Base-by-base conservation (phyloP, 2,329 filamentous ascomycete species). In the Hymenoscyphus salicellus region DNA sequence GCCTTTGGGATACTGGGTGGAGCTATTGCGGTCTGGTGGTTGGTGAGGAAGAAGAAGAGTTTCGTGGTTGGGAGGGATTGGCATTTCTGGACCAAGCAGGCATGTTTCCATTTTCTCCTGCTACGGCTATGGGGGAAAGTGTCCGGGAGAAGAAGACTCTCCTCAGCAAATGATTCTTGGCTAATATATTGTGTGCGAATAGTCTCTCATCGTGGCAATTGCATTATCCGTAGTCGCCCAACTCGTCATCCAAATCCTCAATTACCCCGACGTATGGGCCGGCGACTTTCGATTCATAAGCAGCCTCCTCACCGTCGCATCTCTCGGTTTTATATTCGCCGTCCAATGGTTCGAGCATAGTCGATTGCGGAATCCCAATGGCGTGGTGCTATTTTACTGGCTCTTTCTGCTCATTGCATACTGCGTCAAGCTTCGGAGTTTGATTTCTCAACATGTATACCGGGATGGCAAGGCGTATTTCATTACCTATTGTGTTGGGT, bases 31-130 rank as follows among this genome's bases (percentile, higher is more conserved):
- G 79, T 96, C 52, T 94, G 89, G 86, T 91, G 91, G 81, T 81
- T 98, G 61, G 77, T 93, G 63, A 86, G 83, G 71, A 90, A 86
- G 78, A 89, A 87, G 74, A 83, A 86, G 61, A 82, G 88, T 43
- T 83, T 86, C 61, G 84, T 86, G 0, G 85, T 94, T 20, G 81
- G 85, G 69, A 96, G 92, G 82, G 90, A 96, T 77, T 92, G 90
- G 88, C 92, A 95, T 76, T 98, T 98, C 77, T 97, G 92, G 82
- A 81, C 88, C 11, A 99, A 99, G 79, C 83, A 97, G 85, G 92
- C 95, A 81, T 71, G 84, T 75, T 66, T 72, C 16, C 36, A 32
- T 55, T 57, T 52, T 52, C 14, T 55, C n/a, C 41, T 56, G 70
- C 61, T 38, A 6, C 41, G 61, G 56, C 52, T 26, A 17, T 10